Evolutionary conservation across 768 basidiomycete genomes (phyloP).

Genomic region (Boletus reticulatus): DNA sequence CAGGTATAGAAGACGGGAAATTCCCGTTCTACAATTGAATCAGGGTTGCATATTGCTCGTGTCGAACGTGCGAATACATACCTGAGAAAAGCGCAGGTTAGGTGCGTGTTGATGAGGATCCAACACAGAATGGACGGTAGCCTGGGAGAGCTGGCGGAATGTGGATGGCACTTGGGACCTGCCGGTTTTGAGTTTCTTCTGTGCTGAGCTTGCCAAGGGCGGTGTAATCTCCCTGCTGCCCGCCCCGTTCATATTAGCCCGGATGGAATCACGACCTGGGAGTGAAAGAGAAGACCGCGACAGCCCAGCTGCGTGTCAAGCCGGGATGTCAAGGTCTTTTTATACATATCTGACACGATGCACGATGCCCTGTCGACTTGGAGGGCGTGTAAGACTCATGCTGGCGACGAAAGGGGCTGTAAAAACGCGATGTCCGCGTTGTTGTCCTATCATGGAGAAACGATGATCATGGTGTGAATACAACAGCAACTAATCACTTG

Average conservation of each 20-base stretch:
- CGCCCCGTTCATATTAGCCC: conserved; percentile 10
- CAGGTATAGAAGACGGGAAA: conserved; percentile 11
- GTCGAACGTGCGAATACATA: conserved; percentile 14
- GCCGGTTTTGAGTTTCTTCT: conserved; percentile 14
- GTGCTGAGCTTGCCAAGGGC: not conserved
- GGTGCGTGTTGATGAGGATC: conserved; percentile 15
- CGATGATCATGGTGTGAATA: not conserved
- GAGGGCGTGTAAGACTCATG: conserved; percentile 18
- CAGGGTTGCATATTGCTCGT: conserved; percentile 8
- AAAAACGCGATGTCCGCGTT: conserved; percentile 23
- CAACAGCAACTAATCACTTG: not conserved
- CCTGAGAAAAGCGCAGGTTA: conserved; percentile 8
- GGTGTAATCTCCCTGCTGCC: not conserved
- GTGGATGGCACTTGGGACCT: conserved; percentile 5
- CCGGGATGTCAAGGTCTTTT: not conserved
- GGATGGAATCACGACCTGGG: not conserved
- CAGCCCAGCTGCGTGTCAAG: not conserved
- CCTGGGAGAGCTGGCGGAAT: conserved; percentile 3
- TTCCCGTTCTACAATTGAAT: conserved; percentile 15
- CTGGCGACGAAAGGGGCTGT: not conserved
- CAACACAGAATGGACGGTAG: conserved; percentile 1
- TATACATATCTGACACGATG: conserved; percentile 20
- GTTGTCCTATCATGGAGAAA: not conserved
- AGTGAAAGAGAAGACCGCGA: not conserved
- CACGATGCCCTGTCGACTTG: no score